Percentiles rank a stretch among this genome's conserved stretches.
Conservation (phyloP, 129 eudicot genomes). For the Ambrosia trifida region DNA sequence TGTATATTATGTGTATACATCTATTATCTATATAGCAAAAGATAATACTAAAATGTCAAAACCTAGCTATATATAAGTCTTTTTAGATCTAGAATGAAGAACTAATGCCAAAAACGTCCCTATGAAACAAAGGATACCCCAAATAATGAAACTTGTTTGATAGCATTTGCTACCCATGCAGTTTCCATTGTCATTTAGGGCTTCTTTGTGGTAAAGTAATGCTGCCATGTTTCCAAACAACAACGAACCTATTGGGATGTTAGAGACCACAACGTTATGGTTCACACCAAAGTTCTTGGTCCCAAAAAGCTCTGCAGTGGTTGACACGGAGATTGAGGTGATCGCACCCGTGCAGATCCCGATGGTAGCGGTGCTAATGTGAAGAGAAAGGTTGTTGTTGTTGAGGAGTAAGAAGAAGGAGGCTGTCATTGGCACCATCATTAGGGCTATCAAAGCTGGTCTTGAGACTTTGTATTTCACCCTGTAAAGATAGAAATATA, state of each 20-base stretch:
- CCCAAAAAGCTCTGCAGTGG: constrained; percentile 79
- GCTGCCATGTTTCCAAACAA: constrained; percentile 83
- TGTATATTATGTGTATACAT: background rate
- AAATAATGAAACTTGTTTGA: constrained; percentile 57
- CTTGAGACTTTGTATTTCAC: constrained; percentile 45
- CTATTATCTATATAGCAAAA: background rate
- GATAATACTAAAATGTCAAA: background rate
- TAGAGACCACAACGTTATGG: constrained; percentile 72
- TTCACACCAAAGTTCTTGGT: constrained; percentile 69
- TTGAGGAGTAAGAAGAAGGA: constrained; percentile 66
- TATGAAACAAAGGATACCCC: constrained; percentile 73
- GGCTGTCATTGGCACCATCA: constrained; percentile 70
- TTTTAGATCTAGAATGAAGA: constrained; percentile 58
- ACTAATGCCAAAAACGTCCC: constrained; percentile 64
- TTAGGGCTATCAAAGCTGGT: constrained; percentile 59
- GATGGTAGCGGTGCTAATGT: constrained; percentile 63
- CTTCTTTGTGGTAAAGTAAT: constrained; percentile 47
- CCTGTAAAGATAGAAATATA: constrained; percentile 31
- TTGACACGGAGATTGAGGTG: constrained; percentile 67
- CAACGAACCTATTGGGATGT: constrained; percentile 88
- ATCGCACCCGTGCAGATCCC: constrained; percentile 82
- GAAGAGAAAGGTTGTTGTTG: constrained; percentile 39
- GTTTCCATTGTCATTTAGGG: constrained; percentile 35
- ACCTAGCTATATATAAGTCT: constrained; percentile 14
- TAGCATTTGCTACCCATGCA: constrained; percentile 80